phyloP scores from a whole-genome alignment of 345 rosid genomes.

The Hibiscus trionum region DNA sequence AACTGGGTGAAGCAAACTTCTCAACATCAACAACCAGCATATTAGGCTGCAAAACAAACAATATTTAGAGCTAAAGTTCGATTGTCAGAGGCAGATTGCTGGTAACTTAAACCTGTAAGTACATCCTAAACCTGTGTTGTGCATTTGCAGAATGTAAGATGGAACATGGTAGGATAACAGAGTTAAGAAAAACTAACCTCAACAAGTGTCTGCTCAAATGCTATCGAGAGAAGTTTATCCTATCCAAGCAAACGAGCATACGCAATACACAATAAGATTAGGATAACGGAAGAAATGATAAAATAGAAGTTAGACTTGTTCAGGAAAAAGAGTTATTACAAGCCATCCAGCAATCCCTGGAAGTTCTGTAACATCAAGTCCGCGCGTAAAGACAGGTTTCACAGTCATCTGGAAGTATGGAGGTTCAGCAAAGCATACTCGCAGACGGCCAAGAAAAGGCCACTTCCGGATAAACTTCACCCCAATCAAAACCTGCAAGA shows the following conservation, averaged over 20 bases:
- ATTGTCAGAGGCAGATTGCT: background rate
- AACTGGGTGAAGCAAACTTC: constrained; percentile 53
- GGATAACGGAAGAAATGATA: background rate
- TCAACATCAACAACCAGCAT: constrained; percentile 92
- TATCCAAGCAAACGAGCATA: constrained; percentile 25
- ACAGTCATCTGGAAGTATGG: constrained; percentile 93
- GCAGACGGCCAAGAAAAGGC: constrained; percentile 85
- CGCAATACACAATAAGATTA: constrained; percentile 6
- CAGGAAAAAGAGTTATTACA: constrained; percentile 29
- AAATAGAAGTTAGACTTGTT: constrained; percentile 5
- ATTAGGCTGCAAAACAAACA: constrained; percentile 57
- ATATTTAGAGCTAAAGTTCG: constrained; percentile 12
- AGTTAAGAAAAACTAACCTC: constrained; percentile 32
- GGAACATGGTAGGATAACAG: background rate
- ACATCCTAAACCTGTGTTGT: background rate
- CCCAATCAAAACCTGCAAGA: constrained; percentile 70
- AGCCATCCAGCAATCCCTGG: constrained; percentile 99
- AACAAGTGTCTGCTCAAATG: constrained; percentile 84
- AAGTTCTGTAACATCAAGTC: constrained; percentile 77
- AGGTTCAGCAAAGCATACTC: constrained; percentile 90
- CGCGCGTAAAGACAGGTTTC: constrained; percentile 65
- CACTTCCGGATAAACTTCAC: constrained; percentile 75
- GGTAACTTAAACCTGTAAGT: background rate
- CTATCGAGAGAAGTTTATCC: constrained; percentile 81
- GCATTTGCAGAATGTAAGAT: background rate